Conservation (phyloP, 768 basidiomycete genomes). For the Melanogaster broomeanus region DNA sequence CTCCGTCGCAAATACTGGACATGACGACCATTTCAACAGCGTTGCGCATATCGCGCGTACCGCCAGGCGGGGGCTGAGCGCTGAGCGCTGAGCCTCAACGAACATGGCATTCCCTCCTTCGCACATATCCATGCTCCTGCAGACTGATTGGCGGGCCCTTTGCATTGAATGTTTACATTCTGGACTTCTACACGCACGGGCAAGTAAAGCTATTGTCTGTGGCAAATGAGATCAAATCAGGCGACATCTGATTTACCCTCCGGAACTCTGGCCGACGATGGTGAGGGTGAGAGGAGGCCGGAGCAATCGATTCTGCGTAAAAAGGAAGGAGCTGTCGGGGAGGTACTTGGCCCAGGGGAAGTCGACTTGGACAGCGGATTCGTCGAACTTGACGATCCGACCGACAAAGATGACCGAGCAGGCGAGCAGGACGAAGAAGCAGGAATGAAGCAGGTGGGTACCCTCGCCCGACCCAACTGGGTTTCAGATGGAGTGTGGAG, state of each 20-base stretch:
- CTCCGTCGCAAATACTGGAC: conserved; percentile 72
- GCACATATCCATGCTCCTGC: conserved; percentile 28
- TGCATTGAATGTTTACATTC: conserved; percentile 62
- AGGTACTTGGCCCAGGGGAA: conserved; percentile 15
- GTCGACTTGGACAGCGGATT: conserved; percentile 36
- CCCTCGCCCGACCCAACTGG: conserved; percentile 31
- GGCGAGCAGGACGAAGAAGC: conserved; percentile 23
- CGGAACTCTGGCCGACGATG: conserved; percentile 59
- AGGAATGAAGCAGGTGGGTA: conserved; percentile 14
- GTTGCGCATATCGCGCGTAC: conserved; percentile 55
- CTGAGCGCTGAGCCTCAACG: conserved; percentile 54
- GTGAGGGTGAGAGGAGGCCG: conserved; percentile 50
- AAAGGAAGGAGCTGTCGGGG: conserved; percentile 14
- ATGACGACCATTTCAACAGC: conserved; percentile 52
- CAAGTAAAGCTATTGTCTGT: conserved; percentile 46
- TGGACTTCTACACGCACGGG: conserved; percentile 72
- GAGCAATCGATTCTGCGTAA: conserved; percentile 44
- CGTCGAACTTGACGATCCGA: conserved; percentile 26
- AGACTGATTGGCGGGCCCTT: conserved; percentile 22
- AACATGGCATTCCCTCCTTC: conserved; percentile 62
- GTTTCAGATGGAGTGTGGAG: conserved; percentile 54
- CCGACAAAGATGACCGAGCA: conserved; percentile 22
- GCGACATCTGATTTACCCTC: conserved; percentile 66
- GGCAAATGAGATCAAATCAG: conserved; percentile 60
- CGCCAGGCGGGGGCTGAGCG: conserved; percentile 53